Evolutionary conservation across 2,329 filamentous ascomycete species (phyloP).

Genomic region (Aureobasidium uvarum): DNA sequence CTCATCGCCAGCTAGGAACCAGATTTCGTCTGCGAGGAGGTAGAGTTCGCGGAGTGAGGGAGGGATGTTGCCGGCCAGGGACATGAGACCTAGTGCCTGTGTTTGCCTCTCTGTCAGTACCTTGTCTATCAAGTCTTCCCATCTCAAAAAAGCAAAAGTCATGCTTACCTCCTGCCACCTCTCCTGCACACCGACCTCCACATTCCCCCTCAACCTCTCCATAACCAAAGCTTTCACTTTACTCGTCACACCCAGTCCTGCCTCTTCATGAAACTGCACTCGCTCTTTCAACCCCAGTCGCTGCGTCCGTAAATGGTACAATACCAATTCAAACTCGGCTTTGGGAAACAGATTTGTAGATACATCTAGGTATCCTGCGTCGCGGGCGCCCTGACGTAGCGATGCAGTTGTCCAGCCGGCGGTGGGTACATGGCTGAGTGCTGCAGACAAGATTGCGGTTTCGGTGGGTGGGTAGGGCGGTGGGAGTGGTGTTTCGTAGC

Average conservation of each 20-base stretch:
- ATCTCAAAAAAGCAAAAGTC: no score
- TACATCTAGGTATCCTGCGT: conserved; percentile 82
- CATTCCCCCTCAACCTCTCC: conserved; percentile 74
- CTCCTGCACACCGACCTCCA: conserved; percentile 58
- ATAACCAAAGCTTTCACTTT: conserved; percentile 72
- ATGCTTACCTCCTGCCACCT: conserved; percentile 87
- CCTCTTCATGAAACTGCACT: conserved; percentile 46
- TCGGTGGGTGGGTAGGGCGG: conserved; percentile 68
- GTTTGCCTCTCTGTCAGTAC: neutral
- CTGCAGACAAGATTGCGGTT: conserved; percentile 74
- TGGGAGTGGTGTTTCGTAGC: conserved; percentile 64
- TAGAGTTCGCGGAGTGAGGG: conserved; percentile 75
- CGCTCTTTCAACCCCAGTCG: conserved; percentile 57
- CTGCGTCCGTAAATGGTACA: conserved; percentile 70
- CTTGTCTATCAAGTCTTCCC: no score
- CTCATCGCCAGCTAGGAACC: conserved; percentile 77
- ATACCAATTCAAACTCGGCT: conserved; percentile 77
- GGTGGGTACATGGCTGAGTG: conserved; percentile 71
- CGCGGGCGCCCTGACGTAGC: conserved; percentile 73
- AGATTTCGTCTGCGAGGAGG: conserved; percentile 85
- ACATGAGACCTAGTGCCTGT: conserved; percentile 89
- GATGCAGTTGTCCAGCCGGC: conserved; percentile 78
- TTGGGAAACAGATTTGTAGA: conserved; percentile 78
- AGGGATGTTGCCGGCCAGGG: conserved; percentile 74
- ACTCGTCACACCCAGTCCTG: conserved; percentile 52